Evolutionary conservation across 352 stramenopile genomes (phyloP).

Genomic region (Pythium brassicae): DNA sequence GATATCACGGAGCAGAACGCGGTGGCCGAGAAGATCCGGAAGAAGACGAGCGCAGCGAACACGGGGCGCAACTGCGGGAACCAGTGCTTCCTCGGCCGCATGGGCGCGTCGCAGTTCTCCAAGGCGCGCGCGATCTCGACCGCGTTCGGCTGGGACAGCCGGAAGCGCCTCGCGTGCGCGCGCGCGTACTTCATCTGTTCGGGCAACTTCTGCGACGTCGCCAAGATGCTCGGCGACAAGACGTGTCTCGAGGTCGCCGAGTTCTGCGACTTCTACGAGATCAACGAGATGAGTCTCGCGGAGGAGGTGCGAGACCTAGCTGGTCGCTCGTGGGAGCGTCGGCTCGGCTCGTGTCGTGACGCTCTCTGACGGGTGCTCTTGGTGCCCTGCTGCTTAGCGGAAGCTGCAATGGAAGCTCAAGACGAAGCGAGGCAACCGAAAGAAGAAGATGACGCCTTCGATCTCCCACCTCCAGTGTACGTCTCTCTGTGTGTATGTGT

Average conservation of each 20-base stretch:
- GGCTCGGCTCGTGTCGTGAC: neutral
- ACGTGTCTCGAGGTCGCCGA: constrained; percentile 72
- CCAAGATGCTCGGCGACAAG: constrained; percentile 57
- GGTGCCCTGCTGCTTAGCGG: constrained; percentile 3
- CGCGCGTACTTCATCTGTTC: constrained; percentile 62
- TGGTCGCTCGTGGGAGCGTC: too few relatives aligned
- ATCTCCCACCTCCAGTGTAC: constrained; percentile 65
- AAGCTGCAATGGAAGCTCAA: constrained; percentile 18
- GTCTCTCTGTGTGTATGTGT: constrained; percentile 19
- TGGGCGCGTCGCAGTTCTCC: constrained; percentile 31
- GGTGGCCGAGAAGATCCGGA: constrained; percentile 33
- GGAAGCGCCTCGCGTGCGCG: constrained; percentile 39
- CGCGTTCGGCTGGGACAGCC: constrained; percentile 45
- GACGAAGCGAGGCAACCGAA: constrained; percentile 25
- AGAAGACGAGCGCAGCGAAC: constrained; percentile 33
- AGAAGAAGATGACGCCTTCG: constrained; percentile 59
- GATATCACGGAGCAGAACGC: constrained; percentile 63
- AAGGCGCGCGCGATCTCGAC: constrained; percentile 48
- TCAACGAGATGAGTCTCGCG: constrained; percentile 51
- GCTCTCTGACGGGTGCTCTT: neutral
- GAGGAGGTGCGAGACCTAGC: constrained; percentile 52
- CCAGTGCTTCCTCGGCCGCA: constrained; percentile 65
- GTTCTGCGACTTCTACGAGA: constrained; percentile 61
- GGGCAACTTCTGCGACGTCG: constrained; percentile 79
- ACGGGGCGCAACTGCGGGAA: constrained; percentile 74